phyloP scores from a whole-genome alignment of 352 stramenopile species.

The Pythium dissimile region DNA sequence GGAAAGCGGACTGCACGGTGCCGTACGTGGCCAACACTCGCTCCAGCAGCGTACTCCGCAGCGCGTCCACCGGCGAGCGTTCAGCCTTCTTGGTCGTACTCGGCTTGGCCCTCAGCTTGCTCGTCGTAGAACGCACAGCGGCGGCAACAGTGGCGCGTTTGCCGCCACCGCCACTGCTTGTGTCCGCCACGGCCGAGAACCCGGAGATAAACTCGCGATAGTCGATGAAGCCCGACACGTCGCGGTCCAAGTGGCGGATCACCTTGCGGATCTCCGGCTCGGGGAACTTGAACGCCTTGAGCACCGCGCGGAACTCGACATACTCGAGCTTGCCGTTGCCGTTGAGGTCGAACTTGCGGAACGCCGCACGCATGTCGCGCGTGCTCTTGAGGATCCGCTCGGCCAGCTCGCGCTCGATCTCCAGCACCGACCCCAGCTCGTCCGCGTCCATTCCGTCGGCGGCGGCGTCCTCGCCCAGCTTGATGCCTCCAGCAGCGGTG shows the following conservation, averaged over 20 bases:
- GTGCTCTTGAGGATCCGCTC: constrained; percentile 49
- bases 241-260: constrained; percentile 59
- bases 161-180: not conserved
- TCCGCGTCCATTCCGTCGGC: constrained; percentile 37
- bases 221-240: constrained; percentile 71
- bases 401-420: constrained; percentile 63
- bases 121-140: constrained; percentile 10
- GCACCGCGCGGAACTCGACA: constrained; percentile 60
- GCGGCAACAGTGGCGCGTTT: constrained; percentile 6
- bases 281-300: constrained; percentile 54
- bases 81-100: not conserved
- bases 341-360: constrained; percentile 67
- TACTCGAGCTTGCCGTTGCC: constrained; percentile 67
- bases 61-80: not conserved
- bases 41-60: constrained; percentile 24
- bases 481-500: not conserved
- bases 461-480: constrained; percentile 13
- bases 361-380: constrained; percentile 51
- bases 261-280: constrained; percentile 70
- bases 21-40: constrained; percentile 37
- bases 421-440: constrained; percentile 52
- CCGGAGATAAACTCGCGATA: constrained; percentile 65
- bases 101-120: not conserved
- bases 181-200: constrained; percentile 31
- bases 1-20: constrained; percentile 50